Conservation (phyloP, 345 rosid genomes). For the Triadica sebifera region DNA sequence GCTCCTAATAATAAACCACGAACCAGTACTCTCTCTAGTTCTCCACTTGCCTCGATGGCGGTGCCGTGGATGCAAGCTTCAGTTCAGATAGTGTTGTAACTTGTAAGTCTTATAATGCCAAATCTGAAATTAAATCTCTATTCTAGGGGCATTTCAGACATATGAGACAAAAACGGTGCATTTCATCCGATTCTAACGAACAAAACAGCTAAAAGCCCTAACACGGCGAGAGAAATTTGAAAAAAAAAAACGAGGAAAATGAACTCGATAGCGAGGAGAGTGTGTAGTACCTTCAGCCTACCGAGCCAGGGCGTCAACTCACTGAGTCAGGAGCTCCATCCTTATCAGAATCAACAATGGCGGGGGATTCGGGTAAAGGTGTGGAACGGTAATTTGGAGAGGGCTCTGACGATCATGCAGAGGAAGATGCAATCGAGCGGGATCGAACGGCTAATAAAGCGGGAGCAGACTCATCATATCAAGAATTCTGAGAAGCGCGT, state of each 20-base stretch:
- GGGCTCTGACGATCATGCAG: constrained; percentile 63
- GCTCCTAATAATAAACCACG: background rate
- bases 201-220: background rate
- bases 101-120: background rate
- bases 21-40: background rate
- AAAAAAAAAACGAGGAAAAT: background rate
- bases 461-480: constrained; percentile 55
- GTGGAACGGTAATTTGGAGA: constrained; percentile 56
- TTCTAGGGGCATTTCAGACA: background rate
- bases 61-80: background rate
- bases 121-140: background rate
- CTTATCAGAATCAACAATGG: constrained; percentile 48
- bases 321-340: constrained; percentile 10
- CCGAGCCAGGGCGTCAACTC: constrained; percentile 24
- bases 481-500: constrained; percentile 95
- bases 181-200: background rate
- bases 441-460: constrained; percentile 78
- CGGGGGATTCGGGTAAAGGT: constrained; percentile 89
- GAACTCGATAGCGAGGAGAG: constrained; percentile 26
- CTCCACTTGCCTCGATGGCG: background rate
- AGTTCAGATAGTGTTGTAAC: background rate
- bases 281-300: constrained; percentile 17
- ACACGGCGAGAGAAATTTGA: background rate
- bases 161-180: background rate
- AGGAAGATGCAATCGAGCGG: constrained; percentile 84